These are phyloP conservation scores for Olyra latifolia DNA, from an alignment of 176 grass and related monocot genomes.

Conservation along the genomic window DNA sequence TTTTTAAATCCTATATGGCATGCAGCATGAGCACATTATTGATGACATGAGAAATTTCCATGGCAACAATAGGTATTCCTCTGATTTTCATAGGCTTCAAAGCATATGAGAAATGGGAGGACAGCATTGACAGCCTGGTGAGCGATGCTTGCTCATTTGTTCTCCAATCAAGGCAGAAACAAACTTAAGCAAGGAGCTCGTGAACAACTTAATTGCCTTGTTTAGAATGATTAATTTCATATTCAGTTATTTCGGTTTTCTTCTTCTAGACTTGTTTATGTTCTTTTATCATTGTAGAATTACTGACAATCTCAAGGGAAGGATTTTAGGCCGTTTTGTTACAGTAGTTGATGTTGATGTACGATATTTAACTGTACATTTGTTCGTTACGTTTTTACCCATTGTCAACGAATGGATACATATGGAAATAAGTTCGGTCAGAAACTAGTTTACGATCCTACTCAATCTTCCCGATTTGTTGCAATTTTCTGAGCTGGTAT, in stretches of 20 bases:
- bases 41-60: constrained; percentile 31
- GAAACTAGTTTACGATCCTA: background rate
- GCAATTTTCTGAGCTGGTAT: too few species aligned
- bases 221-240: background rate
- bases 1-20: background rate
- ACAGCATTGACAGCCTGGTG: constrained; percentile 61
- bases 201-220: background rate
- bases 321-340: background rate
- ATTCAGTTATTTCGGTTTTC: background rate
- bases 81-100: constrained; percentile 73
- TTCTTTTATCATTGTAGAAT: constrained; percentile 25
- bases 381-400: background rate
- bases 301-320: background rate
- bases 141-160: constrained; percentile 38
- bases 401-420: background rate
- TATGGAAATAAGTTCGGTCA: constrained; percentile 10
- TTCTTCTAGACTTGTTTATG: background rate
- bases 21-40: background rate
- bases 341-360: background rate
- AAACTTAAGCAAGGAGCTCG: constrained; percentile 13
- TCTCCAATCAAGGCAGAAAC: constrained; percentile 44
- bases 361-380: background rate
- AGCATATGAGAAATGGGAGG: constrained; percentile 89
- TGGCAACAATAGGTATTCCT: constrained; percentile 57
- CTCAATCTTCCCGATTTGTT: background rate